Percentiles rank a stretch among this genome's conserved stretches.
These are phyloP conservation scores for Coffea humblotiana DNA, from an alignment of 305 asterid species.

Conservation along the genomic window DNA sequence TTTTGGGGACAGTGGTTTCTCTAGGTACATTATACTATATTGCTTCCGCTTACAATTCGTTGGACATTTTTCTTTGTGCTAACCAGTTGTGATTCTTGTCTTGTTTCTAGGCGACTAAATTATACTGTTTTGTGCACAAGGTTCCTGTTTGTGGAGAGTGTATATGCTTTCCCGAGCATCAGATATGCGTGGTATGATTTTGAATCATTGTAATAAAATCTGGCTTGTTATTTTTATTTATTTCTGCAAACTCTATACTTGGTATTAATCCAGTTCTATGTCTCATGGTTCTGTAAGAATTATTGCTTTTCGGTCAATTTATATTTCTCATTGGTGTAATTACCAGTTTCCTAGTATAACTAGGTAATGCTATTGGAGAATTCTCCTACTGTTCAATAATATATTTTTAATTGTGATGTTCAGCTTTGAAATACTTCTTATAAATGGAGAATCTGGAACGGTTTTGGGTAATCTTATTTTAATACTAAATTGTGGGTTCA, in stretches of 20 bases:
- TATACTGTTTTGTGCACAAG: slow-evolving; percentile 98
- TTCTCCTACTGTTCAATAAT: neutral
- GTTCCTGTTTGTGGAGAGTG: slow-evolving; percentile 97
- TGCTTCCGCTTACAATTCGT: neutral
- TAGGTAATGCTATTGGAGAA: neutral
- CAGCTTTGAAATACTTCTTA: neutral
- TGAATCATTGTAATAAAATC: neutral
- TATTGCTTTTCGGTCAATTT: neutral
- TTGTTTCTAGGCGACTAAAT: slow-evolving; percentile 75
- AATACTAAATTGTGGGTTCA: neutral
- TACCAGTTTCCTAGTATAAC: neutral
- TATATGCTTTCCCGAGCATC: slow-evolving; percentile 92
- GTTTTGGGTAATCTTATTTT: neutral
- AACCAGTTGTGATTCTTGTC: slow-evolving; percentile 19
- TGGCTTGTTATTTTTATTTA: neutral
- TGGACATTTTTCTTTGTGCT: neutral
- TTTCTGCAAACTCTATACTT: neutral
- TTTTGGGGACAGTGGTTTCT: neutral
- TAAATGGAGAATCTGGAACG: neutral
- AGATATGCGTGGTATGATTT: slow-evolving; percentile 82
- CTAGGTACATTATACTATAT: neutral
- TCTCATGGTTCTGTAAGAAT: neutral
- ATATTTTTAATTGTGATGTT: neutral
- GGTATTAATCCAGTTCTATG: neutral
- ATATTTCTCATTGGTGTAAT: neutral